These are phyloP conservation scores for Amylocystis lapponica DNA, from an alignment of 768 basidiomycete genomes.

Conservation along the genomic window DNA sequence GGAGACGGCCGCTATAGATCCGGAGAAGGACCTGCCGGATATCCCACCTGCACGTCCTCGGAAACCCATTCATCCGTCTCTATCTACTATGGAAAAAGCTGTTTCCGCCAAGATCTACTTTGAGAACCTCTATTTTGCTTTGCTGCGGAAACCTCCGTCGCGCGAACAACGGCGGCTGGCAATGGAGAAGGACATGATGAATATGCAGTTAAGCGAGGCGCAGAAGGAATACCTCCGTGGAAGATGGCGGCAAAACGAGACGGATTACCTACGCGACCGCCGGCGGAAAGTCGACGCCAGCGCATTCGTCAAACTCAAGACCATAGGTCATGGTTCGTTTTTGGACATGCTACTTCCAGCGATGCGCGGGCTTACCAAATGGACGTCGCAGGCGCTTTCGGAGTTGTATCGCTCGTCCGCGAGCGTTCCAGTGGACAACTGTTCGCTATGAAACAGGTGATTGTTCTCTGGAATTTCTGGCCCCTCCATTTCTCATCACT, in stretches of 20 bases:
- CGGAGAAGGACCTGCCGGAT: slow-evolving; percentile 22
- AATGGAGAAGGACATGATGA: slow-evolving; percentile 83
- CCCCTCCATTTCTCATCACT: not conserved
- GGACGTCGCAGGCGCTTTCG: slow-evolving; percentile 72
- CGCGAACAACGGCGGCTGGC: slow-evolving; percentile 80
- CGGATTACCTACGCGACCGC: slow-evolving; percentile 80
- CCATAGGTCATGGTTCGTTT: slow-evolving; percentile 82
- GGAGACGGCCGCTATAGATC: slow-evolving; percentile 32
- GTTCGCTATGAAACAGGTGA: slow-evolving; percentile 96
- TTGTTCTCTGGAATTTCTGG: not conserved
- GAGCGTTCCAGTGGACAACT: slow-evolving; percentile 75
- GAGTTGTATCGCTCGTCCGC: slow-evolving; percentile 88
- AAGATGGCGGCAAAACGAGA: slow-evolving; percentile 85
- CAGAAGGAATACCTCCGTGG: slow-evolving; percentile 69
- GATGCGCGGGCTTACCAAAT: not conserved
- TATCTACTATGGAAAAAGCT: slow-evolving; percentile 90
- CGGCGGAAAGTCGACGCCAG: slow-evolving; percentile 78
- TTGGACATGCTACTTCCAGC: slow-evolving; percentile 10
- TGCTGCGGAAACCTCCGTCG: slow-evolving; percentile 79
- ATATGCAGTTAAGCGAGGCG: slow-evolving; percentile 60
- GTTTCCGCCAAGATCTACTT: slow-evolving; percentile 92
- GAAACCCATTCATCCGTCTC: slow-evolving; percentile 73
- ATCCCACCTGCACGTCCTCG: slow-evolving; percentile 33
- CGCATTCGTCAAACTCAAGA: slow-evolving; percentile 86
- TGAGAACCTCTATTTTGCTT: slow-evolving; percentile 82